Evolutionary conservation across 306 rosid genomes (phyloP), one percentile per base, ranked within the genome.

Genomic region (Begonia masoniana): DNA sequence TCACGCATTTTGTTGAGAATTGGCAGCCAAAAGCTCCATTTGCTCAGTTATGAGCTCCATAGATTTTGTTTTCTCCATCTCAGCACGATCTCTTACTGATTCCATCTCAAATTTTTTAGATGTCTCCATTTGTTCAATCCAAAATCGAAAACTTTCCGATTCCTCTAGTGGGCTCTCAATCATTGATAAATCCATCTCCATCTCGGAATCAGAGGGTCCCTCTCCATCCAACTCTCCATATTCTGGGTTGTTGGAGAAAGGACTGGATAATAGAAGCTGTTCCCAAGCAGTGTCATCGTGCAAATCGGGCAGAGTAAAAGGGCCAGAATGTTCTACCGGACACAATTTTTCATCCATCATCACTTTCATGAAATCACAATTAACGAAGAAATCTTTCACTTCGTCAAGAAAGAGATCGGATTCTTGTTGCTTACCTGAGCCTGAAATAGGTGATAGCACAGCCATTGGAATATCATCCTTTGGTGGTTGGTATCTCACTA

Each of bases 331-430:
- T 42, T 86, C 99, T 7, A 76, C 55, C 9, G 85, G 74, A 66
- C 66, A 60, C 52, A 71, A 10, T 13, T 81, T 79, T 62, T 84
- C 97, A 68, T 88, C 97, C 83, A 73, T 65, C 55, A 84, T 88
- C 50, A 72, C 65, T 64, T 88, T 79, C 82, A 88, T 54, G 75
- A 88, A 82, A 52, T 86, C 88, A 2, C 94, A 69, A 77, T 78
- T 79, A 64, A 77, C 67, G 60, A 74, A 60, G 54, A 73, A 58
- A 47, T 88, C 96, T 43, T 75, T 74, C 59, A 63, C 50, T 64
- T 81, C 85, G 56, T 81, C 87, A 0, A 68, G 47, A 57, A 60
- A 65, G 49, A 73, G 47, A 59, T 70, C 74, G 1, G 70, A 54
- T 53, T 78, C 94, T 13, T 69, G 57, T 54, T 69, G 73, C 47